Conservation (phyloP, 805 yeast species). For the Candida dajiaensis region DNA sequence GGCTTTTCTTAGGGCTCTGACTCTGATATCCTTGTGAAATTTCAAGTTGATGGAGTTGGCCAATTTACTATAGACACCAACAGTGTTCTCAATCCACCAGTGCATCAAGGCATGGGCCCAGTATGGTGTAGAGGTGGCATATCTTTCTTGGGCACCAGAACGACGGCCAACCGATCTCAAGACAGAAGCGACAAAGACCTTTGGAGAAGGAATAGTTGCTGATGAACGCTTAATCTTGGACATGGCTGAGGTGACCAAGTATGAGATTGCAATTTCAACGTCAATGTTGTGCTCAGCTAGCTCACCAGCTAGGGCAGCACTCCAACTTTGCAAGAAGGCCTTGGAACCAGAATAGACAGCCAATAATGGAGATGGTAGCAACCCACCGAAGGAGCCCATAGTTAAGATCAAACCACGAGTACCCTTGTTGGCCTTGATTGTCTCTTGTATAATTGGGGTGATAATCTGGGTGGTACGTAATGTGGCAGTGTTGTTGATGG, state of each 20-base stretch:
- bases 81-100: slow-evolving; percentile 67
- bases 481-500: slow-evolving; percentile 82
- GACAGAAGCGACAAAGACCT: slow-evolving; percentile 67
- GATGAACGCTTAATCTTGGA: slow-evolving; percentile 84
- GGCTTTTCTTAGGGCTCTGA: slow-evolving; percentile 75
- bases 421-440: slow-evolving; percentile 37
- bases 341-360: slow-evolving; percentile 96
- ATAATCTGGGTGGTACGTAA: slow-evolving; percentile 77
- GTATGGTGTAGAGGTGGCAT: slow-evolving; percentile 81
- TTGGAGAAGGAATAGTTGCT: slow-evolving; percentile 73
- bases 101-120: slow-evolving; percentile 94
- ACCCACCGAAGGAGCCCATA: slow-evolving; percentile 97
- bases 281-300: slow-evolving; percentile 64
- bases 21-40: slow-evolving; percentile 78
- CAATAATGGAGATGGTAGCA: slow-evolving; percentile 84
- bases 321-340: slow-evolving; percentile 93
- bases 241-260: slow-evolving; percentile 92
- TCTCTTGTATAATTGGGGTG: slow-evolving; percentile 58
- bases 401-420: slow-evolving; percentile 76
- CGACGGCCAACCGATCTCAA: slow-evolving; percentile 72
- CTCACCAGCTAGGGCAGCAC: slow-evolving; percentile 83
- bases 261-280: slow-evolving; percentile 80
- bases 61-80: slow-evolving; percentile 73
- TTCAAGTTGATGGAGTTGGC: slow-evolving; percentile 63
- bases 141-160: slow-evolving; percentile 90